Evolutionary conservation across 2,329 filamentous ascomycete genomes (phyloP).

Genomic region (Colletotrichum sp.): DNA sequence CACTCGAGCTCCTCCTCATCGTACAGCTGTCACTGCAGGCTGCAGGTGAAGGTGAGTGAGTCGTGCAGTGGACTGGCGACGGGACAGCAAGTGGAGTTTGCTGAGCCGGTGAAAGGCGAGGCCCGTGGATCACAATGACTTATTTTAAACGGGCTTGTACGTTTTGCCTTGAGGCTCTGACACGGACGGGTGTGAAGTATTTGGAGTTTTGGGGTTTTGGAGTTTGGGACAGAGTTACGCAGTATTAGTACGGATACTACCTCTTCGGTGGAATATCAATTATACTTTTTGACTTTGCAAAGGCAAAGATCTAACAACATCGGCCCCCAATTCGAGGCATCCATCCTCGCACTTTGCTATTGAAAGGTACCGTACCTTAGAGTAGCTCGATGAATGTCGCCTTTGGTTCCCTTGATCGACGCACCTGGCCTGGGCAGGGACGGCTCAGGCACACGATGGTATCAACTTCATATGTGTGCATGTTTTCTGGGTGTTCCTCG

Average conservation of each 20-base stretch:
- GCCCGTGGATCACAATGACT: slow-evolving; percentile 4
- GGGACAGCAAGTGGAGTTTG: not conserved
- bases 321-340: not conserved
- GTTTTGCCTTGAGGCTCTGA: slow-evolving; percentile 15
- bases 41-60: not conserved
- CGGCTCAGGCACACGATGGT: not conserved
- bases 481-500: not conserved
- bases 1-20: not conserved
- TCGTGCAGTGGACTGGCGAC: not conserved
- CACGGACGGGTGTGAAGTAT: not conserved
- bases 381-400: not conserved
- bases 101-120: not conserved
- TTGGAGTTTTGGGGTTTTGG: not conserved
- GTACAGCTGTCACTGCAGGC: slow-evolving; percentile 5
- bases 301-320: not conserved
- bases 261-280: not conserved
- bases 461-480: not conserved
- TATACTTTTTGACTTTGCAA: not conserved
- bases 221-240: not conserved
- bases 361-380: no score
- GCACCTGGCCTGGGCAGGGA: not conserved
- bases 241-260: not conserved
- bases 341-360: not conserved
- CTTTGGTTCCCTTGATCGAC: slow-evolving; percentile 11
- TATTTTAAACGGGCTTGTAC: not conserved